These are phyloP conservation scores for Pueraria montana DNA, from an alignment of 306 rosid species.

Conservation along the genomic window DNA sequence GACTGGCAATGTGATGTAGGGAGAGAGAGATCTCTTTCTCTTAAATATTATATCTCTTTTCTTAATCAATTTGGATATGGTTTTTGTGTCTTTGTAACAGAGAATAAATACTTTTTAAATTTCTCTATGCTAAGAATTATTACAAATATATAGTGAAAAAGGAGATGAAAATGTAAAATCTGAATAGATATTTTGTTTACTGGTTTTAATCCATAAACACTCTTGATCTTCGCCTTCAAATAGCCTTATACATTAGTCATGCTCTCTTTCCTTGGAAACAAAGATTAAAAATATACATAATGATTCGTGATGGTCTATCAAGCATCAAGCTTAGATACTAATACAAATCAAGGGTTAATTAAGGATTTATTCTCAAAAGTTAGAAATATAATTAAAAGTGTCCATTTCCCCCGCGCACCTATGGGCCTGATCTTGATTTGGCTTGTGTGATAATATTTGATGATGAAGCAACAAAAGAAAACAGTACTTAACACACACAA, in stretches of 20 bases:
- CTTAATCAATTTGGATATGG: background rate
- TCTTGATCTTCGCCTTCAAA: slow-evolving; percentile 20
- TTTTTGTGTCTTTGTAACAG: background rate
- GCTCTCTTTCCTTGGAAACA: slow-evolving; percentile 51
- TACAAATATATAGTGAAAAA: background rate
- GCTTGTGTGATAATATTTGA: slow-evolving; percentile 41
- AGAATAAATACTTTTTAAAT: background rate
- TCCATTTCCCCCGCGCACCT: slow-evolving; percentile 27
- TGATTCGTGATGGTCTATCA: slow-evolving; percentile 42
- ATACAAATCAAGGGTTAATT: slow-evolving; percentile 23
- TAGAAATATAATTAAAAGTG: background rate
- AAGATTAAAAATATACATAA: slow-evolving; percentile 44
- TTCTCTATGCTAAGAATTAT: background rate
- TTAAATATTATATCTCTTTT: background rate
- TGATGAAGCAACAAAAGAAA: slow-evolving; percentile 5
- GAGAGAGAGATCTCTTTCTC: too few species aligned
- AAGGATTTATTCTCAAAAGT: slow-evolving; percentile 14
- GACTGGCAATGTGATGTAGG: background rate
- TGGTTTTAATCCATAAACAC: background rate
- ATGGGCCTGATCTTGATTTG: slow-evolving; percentile 26
- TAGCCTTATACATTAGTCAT: background rate
- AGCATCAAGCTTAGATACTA: slow-evolving; percentile 28
- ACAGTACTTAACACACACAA: slow-evolving; percentile 3
- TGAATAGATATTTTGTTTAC: background rate
- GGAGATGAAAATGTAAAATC: background rate